phyloP scores from a whole-genome alignment of 441 rosid species.

The Geranium incanum region DNA sequence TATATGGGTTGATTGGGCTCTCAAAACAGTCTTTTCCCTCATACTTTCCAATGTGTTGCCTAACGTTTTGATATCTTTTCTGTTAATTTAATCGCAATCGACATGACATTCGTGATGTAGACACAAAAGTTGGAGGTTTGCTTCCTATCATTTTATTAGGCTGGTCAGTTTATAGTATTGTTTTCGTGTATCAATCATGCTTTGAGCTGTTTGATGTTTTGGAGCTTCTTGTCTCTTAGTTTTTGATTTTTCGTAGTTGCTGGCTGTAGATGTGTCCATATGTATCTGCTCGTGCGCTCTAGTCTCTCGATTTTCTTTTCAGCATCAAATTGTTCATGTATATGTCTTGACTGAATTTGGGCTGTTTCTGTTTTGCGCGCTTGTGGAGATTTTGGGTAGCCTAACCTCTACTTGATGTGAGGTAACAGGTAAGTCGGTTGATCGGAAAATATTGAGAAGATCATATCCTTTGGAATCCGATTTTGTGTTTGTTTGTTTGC shows the following conservation, averaged over 20 bases:
- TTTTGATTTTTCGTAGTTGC: neutral
- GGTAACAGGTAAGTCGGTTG: neutral
- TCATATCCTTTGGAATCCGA: too few species aligned
- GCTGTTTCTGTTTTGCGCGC: neutral
- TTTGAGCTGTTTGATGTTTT: neutral
- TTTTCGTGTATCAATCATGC: neutral
- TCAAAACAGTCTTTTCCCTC: neutral
- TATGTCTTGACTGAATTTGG: neutral
- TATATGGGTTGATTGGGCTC: neutral
- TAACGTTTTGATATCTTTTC: neutral
- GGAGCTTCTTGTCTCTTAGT: neutral
- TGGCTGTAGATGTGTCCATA: neutral
- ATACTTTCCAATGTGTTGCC: conserved; percentile 5
- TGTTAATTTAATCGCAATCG: conserved; percentile 3
- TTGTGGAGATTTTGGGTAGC: neutral
- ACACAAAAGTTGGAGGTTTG: neutral
- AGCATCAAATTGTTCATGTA: neutral
- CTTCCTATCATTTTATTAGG: neutral
- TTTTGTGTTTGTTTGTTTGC: too few species aligned
- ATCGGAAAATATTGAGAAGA: neutral
- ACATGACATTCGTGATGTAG: neutral
- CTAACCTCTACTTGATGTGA: neutral
- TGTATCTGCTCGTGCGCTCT: neutral
- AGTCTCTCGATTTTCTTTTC: neutral
- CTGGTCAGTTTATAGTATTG: neutral